phyloP scores from a whole-genome alignment of 169 alveolate genomes.

The Cyclospora cayetanensis region DNA sequence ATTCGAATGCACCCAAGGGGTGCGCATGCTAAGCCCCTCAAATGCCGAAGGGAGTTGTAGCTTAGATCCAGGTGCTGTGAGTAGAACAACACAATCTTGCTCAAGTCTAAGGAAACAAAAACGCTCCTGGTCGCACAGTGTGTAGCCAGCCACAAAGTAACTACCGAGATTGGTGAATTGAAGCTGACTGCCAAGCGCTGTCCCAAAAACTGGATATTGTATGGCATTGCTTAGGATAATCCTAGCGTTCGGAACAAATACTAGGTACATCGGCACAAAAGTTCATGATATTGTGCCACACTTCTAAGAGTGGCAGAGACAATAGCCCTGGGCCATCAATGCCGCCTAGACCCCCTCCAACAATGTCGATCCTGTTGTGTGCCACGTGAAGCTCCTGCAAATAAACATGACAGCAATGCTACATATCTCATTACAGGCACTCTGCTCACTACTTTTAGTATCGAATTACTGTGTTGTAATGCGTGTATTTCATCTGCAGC shows the following conservation, averaged over 20 bases:
- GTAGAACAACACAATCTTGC: background rate
- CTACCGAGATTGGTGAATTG: too few relatives aligned
- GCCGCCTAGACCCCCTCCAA: slow-evolving; percentile 67
- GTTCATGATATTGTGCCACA: too few relatives aligned
- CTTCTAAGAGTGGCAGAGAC: slow-evolving; percentile 46
- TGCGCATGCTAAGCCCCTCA: slow-evolving; percentile 4
- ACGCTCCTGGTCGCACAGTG: too few relatives aligned
- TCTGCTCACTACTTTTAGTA: background rate
- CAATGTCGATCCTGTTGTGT: slow-evolving; percentile 56
- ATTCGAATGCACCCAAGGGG: slow-evolving; percentile 36
- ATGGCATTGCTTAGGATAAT: too few relatives aligned
- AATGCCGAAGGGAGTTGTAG: slow-evolving; percentile 22
- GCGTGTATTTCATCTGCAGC: background rate
- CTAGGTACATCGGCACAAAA: too few relatives aligned
- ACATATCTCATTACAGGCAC: background rate
- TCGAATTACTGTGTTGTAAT: background rate
- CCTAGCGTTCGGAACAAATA: too few relatives aligned
- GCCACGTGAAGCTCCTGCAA: slow-evolving; percentile 63
- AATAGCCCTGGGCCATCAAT: slow-evolving; percentile 40
- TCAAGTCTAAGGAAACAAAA: too few relatives aligned
- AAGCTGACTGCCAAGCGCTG: too few relatives aligned
- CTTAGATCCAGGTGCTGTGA: slow-evolving; percentile 67
- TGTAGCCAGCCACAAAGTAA: too few relatives aligned
- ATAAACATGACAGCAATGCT: background rate
- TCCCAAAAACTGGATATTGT: too few relatives aligned